Base-by-base conservation (phyloP, 2,329 filamentous ascomycete species). In the Akanthomyces muscarius region DNA sequence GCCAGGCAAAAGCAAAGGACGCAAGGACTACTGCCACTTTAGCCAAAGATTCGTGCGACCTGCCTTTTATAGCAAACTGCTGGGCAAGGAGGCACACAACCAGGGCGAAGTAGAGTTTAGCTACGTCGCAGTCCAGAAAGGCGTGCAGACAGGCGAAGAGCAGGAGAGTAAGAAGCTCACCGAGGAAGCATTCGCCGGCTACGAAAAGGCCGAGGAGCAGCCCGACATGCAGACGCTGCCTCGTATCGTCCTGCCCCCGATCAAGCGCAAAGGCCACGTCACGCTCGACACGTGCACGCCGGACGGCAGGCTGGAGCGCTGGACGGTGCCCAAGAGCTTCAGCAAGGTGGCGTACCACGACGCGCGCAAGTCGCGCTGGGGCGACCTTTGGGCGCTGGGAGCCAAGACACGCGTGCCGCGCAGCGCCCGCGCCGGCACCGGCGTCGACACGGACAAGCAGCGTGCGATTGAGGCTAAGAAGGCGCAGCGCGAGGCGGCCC, bases 331-430 rank as follows among this genome's bases (percentile, higher is more conserved):
- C 1, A 87, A 87, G 68, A 92, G 88, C 64, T 95, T 89, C 76
- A 89, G 88, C 73, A 88, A 85, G 69, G 86, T 89, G 69, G 92
- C 92, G 0, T 98, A 94, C 77, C 91, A 90, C 69, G 95, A 98
- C 72, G 95, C 95, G 42, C 87, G 95, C 65, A 99, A 99, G 77
- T 85, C 89, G 0, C 79, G 79, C 60, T 98, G 94, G 95, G 95
- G 95, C 45, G 95, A 98, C 73, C 80, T 98, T 11, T 99, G 95
- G 95, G 92, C 94, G 0, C 81, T 98, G 0, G 95, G 95, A 0
- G 94, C 93, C 25, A 98, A 98, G 81, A 96, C 92, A 0, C 83
- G 92, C 14, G 83, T 89, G 4, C 71, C 76, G 2, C 80, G 90
- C 53, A 80, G 78, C 16, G 77, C 90, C 50, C 84, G 87, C 8